phyloP scores from a whole-genome alignment of 2,329 filamentous ascomycete genomes.

The Penicillium crustosum region DNA sequence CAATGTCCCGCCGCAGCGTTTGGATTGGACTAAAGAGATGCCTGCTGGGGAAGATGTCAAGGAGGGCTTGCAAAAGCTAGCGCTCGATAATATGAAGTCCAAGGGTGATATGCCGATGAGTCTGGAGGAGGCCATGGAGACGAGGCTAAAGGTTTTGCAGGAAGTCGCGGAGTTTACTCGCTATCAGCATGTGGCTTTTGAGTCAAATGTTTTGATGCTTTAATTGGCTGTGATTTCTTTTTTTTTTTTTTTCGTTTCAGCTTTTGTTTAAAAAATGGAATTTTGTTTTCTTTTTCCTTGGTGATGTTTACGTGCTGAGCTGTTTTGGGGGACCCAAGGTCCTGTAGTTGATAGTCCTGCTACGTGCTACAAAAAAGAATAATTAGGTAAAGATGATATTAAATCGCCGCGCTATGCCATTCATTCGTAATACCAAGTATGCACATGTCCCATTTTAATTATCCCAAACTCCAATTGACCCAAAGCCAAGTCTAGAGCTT shows the following conservation, averaged over 20 bases:
- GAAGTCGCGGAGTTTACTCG: conserved; percentile 27
- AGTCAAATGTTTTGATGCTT: conserved; percentile 28
- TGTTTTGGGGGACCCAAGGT: neutral
- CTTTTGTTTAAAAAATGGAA: neutral
- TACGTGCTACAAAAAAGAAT: neutral
- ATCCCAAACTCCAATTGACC: conserved; percentile 13
- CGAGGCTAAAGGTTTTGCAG: conserved; percentile 28
- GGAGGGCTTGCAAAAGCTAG: conserved; percentile 18
- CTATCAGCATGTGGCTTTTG: conserved; percentile 34
- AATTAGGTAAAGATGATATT: conserved; percentile 10
- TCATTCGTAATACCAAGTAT: conserved; percentile 20
- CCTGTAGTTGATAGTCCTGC: neutral
- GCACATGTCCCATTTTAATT: conserved; percentile 17
- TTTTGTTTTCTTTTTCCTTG: neutral
- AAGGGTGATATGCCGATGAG: conserved; percentile 34
- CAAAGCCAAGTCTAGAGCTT: conserved; percentile 1
- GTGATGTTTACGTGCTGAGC: neutral
- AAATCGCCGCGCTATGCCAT: conserved; percentile 32
- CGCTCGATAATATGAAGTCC: conserved; percentile 23
- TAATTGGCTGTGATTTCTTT: conserved; percentile 4
- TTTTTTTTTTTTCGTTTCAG: neutral
- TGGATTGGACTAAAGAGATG: conserved; percentile 42
- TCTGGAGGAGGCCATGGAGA: conserved; percentile 40
- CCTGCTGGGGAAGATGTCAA: conserved; percentile 23
- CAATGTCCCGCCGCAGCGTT: conserved; percentile 55